Conservation (phyloP, 768 basidiomycete genomes). For the Hericium rajendrae region DNA sequence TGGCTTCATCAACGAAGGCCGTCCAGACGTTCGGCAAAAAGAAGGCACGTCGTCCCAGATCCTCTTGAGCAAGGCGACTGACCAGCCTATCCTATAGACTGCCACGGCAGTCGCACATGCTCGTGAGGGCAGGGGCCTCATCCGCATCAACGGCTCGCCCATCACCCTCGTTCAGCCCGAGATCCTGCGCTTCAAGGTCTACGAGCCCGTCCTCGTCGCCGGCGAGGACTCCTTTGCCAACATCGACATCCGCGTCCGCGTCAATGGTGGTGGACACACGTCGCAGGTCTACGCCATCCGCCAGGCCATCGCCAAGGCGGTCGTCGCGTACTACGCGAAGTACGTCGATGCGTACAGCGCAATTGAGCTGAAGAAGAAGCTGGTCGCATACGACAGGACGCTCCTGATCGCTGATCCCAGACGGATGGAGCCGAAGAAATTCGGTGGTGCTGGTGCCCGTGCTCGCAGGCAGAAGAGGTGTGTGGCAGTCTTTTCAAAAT, state of each 20-base stretch:
- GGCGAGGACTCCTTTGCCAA: conserved; percentile 81
- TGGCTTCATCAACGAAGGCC: conserved; percentile 74
- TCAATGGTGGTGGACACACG: conserved; percentile 98
- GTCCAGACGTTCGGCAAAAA: conserved; percentile 99
- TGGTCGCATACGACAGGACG: conserved; percentile 90
- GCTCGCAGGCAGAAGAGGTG: conserved; percentile 97
- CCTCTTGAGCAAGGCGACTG: not conserved
- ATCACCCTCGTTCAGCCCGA: conserved; percentile 93
- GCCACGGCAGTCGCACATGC: conserved; percentile 97
- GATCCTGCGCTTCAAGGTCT: conserved; percentile 95
- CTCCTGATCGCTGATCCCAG: conserved; percentile 89
- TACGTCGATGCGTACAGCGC: conserved; percentile 97
- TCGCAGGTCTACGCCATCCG: conserved; percentile 98
- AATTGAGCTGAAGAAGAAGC: conserved; percentile 95
- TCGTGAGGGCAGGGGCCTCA: conserved; percentile 90
- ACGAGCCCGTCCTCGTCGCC: conserved; percentile 91
- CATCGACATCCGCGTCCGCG: conserved; percentile 94
- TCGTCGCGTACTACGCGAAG: conserved; percentile 98
- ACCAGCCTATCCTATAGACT: conserved; percentile 42
- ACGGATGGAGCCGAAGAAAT: conserved; percentile 99
- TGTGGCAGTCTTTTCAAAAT: conserved; percentile 11
- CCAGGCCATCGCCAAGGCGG: conserved; percentile 95
- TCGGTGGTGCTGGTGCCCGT: conserved; percentile 97
- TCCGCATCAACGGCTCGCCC: conserved; percentile 95
- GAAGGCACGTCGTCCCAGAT: conserved; percentile 50